phyloP scores from a whole-genome alignment of 1,139 yeast genomes.

The Saccharomyces hybrid region DNA sequence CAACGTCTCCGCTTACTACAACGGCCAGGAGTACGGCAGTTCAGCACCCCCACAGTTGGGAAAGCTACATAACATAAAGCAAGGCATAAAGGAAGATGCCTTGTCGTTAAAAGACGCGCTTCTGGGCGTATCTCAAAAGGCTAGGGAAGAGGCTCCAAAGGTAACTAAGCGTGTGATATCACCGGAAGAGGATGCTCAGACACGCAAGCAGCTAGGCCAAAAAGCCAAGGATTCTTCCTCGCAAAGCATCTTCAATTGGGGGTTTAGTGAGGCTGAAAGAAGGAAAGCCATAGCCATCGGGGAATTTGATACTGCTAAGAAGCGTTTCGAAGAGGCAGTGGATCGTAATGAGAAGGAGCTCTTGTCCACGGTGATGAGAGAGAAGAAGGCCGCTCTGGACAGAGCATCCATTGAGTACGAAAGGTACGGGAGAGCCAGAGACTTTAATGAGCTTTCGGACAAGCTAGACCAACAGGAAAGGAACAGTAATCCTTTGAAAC shows the following conservation, averaged over 20 bases:
- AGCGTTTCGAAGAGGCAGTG: slow-evolving; percentile 14
- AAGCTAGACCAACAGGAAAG: slow-evolving; percentile 20
- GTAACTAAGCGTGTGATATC: background rate
- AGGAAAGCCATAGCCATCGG: slow-evolving; percentile 29
- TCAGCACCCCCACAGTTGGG: background rate
- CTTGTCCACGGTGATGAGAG: slow-evolving; percentile 4
- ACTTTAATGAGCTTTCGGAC: slow-evolving; percentile 26
- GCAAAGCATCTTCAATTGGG: slow-evolving; percentile 28
- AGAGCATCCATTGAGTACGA: slow-evolving; percentile 21
- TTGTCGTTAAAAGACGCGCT: slow-evolving; percentile 9
- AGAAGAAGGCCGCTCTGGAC: slow-evolving; percentile 19
- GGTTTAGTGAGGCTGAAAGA: slow-evolving; percentile 29
- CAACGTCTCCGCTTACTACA: background rate
- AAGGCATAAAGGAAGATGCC: slow-evolving; percentile 7
- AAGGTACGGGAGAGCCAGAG: slow-evolving; percentile 14
- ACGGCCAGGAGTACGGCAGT: background rate
- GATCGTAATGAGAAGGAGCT: slow-evolving; percentile 22
- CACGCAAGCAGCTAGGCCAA: slow-evolving; percentile 5
- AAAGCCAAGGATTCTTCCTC: slow-evolving; percentile 15
- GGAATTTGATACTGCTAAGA: slow-evolving; percentile 24
- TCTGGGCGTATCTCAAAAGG: background rate
- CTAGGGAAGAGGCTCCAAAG: background rate
- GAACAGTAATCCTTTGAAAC: background rate
- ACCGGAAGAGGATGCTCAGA: slow-evolving; percentile 1
- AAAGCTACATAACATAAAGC: slow-evolving; percentile 3